Base-by-base conservation (phyloP, 305 asterid species). In the Stenogyne calaminthoides region DNA sequence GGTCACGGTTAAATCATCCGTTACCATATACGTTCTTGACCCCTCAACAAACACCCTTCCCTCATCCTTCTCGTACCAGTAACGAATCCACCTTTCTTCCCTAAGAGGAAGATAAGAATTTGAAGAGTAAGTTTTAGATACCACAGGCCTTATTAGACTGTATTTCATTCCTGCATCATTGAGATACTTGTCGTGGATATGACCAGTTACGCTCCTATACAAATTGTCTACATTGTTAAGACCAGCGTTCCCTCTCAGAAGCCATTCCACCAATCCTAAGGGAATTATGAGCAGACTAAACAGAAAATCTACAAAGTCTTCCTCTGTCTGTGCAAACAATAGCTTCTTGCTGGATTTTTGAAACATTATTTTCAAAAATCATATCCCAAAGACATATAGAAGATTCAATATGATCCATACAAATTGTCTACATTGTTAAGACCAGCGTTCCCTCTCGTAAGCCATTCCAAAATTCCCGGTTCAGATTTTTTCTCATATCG, bases 241-340 rank as follows among this genome's bases (percentile, higher is more conserved):
- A 5, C 1, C 9, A 47, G 74, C 12, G 9, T 37, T 46, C 5
- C 62, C 0, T 8, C n/a, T 54, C 25, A 75, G 20, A 67, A 75
- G 79, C 46, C 46, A 14, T 44, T 34, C 64, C 18, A 67, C 74
- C 36, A 40, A 62, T 11, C 69, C 74, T 4, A 67, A 14, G 39
- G 79, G 69, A 8, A 67, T 67, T 1, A 40, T 16, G 25, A 75
- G 69, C 18, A 75, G 68, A 59, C 69, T 59, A 22, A 67, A 67
- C 1, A 75, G 79, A 20, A 67, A 25, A 25, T 25, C 67, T 0
- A 52, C 36, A 16, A 73, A 73, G 55, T 73, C 66, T 1, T 55
- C 51, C 32, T 42, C 34, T 25, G 29, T 3, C 29, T 25, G 29
- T 25, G 29, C 29, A 25, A 25, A 25, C 2, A 25, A 25, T 25